phyloP scores from a whole-genome alignment of 306 rosid species.

The Ammopiptanthus mongolicus region DNA sequence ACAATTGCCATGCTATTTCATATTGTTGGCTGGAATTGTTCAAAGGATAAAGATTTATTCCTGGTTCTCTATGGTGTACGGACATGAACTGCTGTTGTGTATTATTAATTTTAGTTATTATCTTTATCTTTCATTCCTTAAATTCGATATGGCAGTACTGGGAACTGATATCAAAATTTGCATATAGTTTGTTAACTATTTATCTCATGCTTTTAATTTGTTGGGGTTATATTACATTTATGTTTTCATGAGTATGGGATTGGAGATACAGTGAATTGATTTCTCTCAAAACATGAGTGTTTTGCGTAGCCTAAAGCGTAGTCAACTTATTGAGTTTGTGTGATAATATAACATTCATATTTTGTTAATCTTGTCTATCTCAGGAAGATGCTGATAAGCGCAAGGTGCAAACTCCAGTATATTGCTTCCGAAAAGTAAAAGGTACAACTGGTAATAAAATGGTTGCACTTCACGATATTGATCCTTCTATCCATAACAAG shows the following conservation, averaged over 20 bases:
- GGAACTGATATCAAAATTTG: neutral
- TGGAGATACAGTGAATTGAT: neutral
- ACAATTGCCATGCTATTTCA: neutral
- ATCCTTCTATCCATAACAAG: slow-evolving; percentile 35
- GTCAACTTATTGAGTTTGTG: slow-evolving; percentile 5
- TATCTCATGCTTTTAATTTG: neutral
- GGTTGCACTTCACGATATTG: slow-evolving; percentile 31
- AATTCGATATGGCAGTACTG: neutral
- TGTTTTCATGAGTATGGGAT: neutral
- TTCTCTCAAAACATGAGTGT: neutral
- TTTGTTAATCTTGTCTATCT: slow-evolving; percentile 31
- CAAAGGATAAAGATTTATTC: slow-evolving; percentile 10
- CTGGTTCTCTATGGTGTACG: neutral
- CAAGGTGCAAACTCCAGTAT: slow-evolving; percentile 35
- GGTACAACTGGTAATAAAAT: slow-evolving; percentile 29
- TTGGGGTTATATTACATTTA: neutral
- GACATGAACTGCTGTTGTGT: neutral
- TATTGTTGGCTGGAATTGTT: neutral
- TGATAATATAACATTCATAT: neutral
- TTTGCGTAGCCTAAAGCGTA: neutral
- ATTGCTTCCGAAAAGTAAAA: slow-evolving; percentile 41
- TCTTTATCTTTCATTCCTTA: neutral
- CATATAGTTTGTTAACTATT: neutral
- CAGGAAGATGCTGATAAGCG: slow-evolving; percentile 50
- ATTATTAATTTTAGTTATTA: neutral